Evolutionary conservation across 768 basidiomycete species (phyloP).

Genomic region (Kwoniella europaea): DNA sequence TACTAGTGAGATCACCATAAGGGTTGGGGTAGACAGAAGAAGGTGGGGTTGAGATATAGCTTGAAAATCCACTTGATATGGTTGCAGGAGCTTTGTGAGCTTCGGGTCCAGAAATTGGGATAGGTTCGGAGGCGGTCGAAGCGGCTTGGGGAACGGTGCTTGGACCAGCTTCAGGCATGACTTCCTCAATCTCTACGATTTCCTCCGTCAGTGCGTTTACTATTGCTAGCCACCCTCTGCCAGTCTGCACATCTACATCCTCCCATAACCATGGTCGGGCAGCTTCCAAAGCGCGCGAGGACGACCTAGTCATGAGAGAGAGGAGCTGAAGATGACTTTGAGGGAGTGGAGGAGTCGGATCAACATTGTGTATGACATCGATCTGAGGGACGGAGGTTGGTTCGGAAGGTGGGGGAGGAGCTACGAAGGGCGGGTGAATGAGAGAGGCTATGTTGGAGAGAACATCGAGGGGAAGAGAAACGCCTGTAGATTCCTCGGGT

Average conservation of each 20-base stretch:
- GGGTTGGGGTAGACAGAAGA: conserved; percentile 17
- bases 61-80: neutral
- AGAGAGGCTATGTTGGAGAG: conserved; percentile 45
- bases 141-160: conserved; percentile 1
- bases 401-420: conserved; percentile 15
- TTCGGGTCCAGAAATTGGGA: conserved; percentile 19
- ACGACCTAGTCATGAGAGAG: conserved; percentile 28
- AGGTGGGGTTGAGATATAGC: conserved; percentile 11
- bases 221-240: conserved; percentile 56
- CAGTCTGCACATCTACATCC: conserved; percentile 51
- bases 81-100: conserved; percentile 21
- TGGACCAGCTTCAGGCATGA: conserved; percentile 16
- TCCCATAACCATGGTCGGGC: conserved; percentile 56
- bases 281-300: conserved; percentile 38
- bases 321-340: conserved; percentile 28
- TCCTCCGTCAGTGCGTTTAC: conserved; percentile 56
- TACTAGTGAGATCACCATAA: neutral
- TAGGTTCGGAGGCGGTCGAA: neutral
- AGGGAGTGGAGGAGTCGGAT: conserved; percentile 34
- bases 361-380: conserved; percentile 31
- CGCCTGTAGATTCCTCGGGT: neutral
- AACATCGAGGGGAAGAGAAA: conserved; percentile 44
- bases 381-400: conserved; percentile 13
- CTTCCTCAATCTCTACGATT: conserved; percentile 36
- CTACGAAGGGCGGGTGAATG: conserved; percentile 45